Conservation (phyloP, 768 basidiomycete species). For the Scleroderma citrinum region DNA sequence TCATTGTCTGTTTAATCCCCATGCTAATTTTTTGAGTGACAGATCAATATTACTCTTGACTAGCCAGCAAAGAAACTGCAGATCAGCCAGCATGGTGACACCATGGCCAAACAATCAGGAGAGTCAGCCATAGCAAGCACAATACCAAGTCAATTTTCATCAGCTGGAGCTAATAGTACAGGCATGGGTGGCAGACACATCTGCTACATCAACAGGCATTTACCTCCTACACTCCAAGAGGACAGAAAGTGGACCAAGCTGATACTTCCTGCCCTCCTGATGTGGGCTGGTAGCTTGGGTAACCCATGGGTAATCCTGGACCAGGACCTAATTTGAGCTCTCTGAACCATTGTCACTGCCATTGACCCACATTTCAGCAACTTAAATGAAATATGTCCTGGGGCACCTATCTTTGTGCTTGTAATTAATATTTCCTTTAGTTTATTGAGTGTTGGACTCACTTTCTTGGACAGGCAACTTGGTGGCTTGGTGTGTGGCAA, state of each 20-base stretch:
- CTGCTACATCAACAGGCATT: background rate
- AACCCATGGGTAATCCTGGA: background rate
- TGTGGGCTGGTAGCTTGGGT: no score
- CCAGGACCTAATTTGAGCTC: background rate
- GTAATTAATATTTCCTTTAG: background rate
- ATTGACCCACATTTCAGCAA: background rate
- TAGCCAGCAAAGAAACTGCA: background rate
- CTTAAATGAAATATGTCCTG: background rate
- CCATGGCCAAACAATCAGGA: no score
- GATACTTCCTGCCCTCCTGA: no score
- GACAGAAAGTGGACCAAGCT: background rate
- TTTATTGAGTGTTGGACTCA: background rate
- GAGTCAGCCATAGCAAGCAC: no score
- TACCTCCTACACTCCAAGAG: background rate
- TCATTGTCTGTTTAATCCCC: no score
- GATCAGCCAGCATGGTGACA: no score
- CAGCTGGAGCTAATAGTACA: background rate
- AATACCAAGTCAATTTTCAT: no score
- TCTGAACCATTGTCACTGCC: background rate
- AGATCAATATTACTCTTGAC: no score
- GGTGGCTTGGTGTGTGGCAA: conserved; percentile 1
- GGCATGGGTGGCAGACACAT: background rate
- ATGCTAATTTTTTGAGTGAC: no score
- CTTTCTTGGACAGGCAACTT: background rate
- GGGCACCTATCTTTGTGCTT: background rate